Evolutionary conservation across 192 early-diverging fungal genomes (phyloP), one percentile per base, ranked within the genome.

Genomic region (Mortierella claussenii): DNA sequence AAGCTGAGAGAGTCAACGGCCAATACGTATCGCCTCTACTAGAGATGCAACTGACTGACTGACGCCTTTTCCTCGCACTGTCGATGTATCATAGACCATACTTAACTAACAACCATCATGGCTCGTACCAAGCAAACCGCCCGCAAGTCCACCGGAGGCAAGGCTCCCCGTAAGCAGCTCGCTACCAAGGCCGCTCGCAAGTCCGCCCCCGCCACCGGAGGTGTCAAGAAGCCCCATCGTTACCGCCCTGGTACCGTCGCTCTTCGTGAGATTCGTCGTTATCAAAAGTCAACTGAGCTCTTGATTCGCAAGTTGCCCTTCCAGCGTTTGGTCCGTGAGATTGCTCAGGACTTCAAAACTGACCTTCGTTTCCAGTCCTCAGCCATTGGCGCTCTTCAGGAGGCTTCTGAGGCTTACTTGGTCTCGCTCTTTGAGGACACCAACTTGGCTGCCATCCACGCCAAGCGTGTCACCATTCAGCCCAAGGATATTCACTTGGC

Each of bases 381-480:
- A 49, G 98, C 98, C 76, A 98, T 99, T 66, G 97, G 95, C 61
- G 71, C 71, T 32, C 71, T 75, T 26, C 71, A 75, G 71, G 71
- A 75, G 64, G 71, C 71, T 28, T 75, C 71, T 32, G 97, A 99
- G 86, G 93, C 95, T 36, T 96, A 95, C 80, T 87, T 96, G 34
- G 95, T 95, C 58, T 84, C 87, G 32, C 87, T 95, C 46, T 96
- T 96, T 53, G 98, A 97, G 83, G 97, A 98, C 82, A 99, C 97
- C 82, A 99, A 99, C 86, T 88, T 99, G 85, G 97, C 97, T 50
- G 98, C 96, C 74, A 96, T 97, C 89, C 97, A 99, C 84, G 98
- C 95, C 83, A 97, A 97, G 91, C 93, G 98, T 86, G 98, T 99
- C 74, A 99, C 98, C 80, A 99, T 99, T 85, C 97, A 98, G 86